Conservation (phyloP, 202 grass and related monocot genomes). For the Sporobolus alterniflorus region DNA sequence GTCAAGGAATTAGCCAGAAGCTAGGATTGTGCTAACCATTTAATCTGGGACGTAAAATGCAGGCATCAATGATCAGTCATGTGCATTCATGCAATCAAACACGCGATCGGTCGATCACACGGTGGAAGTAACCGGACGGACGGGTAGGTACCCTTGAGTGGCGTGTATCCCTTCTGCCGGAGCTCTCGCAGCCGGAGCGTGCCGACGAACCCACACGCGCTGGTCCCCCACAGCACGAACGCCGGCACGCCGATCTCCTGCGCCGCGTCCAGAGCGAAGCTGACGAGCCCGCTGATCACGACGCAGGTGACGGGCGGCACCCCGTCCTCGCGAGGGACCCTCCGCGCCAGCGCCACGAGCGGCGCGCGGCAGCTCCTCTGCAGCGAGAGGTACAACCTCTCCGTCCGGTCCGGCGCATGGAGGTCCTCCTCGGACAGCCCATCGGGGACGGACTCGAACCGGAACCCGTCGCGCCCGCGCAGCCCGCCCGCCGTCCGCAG, state of each 20-base stretch:
- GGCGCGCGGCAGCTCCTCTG: constrained; percentile 38
- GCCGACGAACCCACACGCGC: constrained; percentile 71
- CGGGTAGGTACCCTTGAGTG: constrained; percentile 91
- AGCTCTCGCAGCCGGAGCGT: constrained; percentile 56
- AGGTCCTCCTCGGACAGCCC: constrained; percentile 54
- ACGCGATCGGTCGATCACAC: not conserved
- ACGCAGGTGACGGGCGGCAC: constrained; percentile 65
- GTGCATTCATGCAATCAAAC: not conserved
- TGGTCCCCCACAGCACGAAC: constrained; percentile 74
- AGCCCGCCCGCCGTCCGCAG: not conserved
- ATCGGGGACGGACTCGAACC: constrained; percentile 63
- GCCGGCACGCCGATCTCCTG: constrained; percentile 54
- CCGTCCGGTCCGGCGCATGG: constrained; percentile 42
- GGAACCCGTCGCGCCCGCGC: constrained; percentile 35
- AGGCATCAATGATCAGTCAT: not conserved
- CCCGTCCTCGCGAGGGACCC: not conserved
- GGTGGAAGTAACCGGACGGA: no score
- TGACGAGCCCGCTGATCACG: constrained; percentile 67
- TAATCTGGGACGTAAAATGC: not conserved
- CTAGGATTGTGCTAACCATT: not conserved
- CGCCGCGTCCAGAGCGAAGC: constrained; percentile 67
- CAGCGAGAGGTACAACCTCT: constrained; percentile 42
- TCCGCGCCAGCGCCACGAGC: constrained; percentile 35
- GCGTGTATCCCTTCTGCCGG: constrained; percentile 58
- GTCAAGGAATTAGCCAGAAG: no score